Evolutionary conservation across 2,329 filamentous ascomycete genomes (phyloP), one percentile per base, ranked within the genome.

Genomic region (Thelonectria blattea): DNA sequence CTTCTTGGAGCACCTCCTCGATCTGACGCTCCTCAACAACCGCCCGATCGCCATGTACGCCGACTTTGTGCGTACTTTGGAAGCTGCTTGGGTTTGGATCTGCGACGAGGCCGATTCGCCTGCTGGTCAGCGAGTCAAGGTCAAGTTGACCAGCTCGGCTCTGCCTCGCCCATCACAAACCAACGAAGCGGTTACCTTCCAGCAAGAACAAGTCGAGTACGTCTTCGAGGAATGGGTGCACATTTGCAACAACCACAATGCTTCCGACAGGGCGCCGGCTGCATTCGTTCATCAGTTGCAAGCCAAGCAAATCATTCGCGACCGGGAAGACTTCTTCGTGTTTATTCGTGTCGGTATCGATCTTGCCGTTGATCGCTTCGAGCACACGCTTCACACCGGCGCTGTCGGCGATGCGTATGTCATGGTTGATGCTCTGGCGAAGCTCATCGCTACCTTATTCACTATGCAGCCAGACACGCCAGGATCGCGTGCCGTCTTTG

Each of bases 221-320:
- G 85, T 97, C 18, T 97, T 99, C 71, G 93, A 94, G 45, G 95
- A 99, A 78, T 99, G 95, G 95, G 86, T 94, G 27, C 88, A 90
- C 61, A 84, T 97, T 8, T 90, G 85, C 78, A 90, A 90, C 75
- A 91, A 92, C 68, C 85, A 88, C n/a, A 87, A 89, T 66, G 87
- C 89, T 4, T 88, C 89, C 4, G 90, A 92, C 63, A 91, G 90
- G 71, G 85, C 89, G 0, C 82, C 88, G 55, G 80, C 85, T 6
- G 86, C 91, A 2, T 98, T 98, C 75, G 85, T 97, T 47, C 88
- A 90, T 69, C 94, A 98, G 75, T 81, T 98, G 71, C 90, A 94
- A 69, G 83, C 88, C 58, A 85, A 86, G 65, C 85, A 90, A 63
- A 81, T 95, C 17, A 85, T 98, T 71, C 85, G 86, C 54, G 87